Conservation (phyloP, 2,329 filamentous ascomycete genomes). For the Mycosphaerella arachidis region DNA sequence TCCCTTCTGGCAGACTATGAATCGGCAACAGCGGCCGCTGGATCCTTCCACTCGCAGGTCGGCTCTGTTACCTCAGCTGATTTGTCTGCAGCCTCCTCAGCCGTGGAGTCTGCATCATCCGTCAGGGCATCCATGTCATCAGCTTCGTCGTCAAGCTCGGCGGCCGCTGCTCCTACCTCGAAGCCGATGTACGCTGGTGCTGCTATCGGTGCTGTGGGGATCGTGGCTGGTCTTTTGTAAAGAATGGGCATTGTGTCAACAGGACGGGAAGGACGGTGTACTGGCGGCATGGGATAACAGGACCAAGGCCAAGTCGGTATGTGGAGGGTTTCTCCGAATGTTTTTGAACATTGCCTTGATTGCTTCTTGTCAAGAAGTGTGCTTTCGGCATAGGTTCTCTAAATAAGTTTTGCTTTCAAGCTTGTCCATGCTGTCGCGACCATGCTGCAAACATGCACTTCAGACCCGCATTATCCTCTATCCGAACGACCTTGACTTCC, state of each 20-base stretch:
- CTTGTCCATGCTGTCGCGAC: background rate
- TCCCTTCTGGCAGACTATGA: constrained; percentile 4
- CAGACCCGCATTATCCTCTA: background rate
- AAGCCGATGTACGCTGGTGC: constrained; percentile 15
- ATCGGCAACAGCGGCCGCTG: constrained; percentile 6
- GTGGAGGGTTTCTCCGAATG: background rate
- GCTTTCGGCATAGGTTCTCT: background rate
- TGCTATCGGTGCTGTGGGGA: constrained; percentile 18
- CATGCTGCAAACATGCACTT: background rate
- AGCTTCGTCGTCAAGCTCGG: constrained; percentile 6
- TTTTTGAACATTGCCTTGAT: background rate
- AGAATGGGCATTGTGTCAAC: background rate
- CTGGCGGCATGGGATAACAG: background rate
- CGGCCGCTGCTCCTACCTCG: constrained; percentile 10
- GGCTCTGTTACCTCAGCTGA: background rate
- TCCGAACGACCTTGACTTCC: background rate
- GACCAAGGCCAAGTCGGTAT: background rate
- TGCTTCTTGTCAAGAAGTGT: background rate
- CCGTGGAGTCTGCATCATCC: constrained; percentile 2
- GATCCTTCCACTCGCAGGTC: constrained; percentile 5
- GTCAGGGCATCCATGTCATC: background rate
- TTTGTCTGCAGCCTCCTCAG: background rate
- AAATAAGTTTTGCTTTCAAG: background rate
- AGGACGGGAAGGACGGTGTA: background rate
- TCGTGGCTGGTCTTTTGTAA: constrained; percentile 17